These are phyloP conservation scores for Oryza longistaminata DNA, from an alignment of 176 grass and related monocot genomes.

Conservation along the genomic window DNA sequence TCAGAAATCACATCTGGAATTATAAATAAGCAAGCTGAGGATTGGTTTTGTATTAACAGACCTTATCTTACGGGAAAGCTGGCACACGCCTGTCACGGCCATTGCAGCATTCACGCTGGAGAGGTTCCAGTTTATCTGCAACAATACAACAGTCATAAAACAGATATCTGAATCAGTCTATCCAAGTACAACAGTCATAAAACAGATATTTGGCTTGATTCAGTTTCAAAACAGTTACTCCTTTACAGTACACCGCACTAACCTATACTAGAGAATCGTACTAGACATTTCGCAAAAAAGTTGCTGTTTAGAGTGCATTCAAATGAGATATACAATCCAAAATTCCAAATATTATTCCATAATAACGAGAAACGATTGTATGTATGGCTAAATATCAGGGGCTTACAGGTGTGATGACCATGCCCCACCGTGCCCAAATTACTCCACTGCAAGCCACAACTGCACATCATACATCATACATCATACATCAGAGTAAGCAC, in stretches of 20 bases:
- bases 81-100: constrained; percentile 72
- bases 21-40: background rate
- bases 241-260: too few species aligned
- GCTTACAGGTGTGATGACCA: constrained; percentile 69
- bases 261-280: too few species aligned
- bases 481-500: constrained; percentile 13
- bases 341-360: background rate
- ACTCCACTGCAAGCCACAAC: constrained; percentile 72
- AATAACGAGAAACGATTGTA: background rate
- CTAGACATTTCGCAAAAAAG: background rate
- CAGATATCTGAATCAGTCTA: background rate
- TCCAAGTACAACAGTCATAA: background rate
- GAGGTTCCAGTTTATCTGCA: constrained; percentile 89
- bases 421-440: constrained; percentile 70
- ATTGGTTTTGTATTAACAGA: constrained; percentile 27
- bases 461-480: constrained; percentile 33
- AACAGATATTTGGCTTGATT: background rate
- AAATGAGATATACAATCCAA: constrained; percentile 10
- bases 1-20: constrained; percentile 6
- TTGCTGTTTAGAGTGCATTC: background rate
- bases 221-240: background rate
- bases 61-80: constrained; percentile 77
- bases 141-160: constrained; percentile 10
- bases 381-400: background rate
- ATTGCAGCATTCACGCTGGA: constrained; percentile 72